Evolutionary conservation across 768 basidiomycete genomes (phyloP).

Genomic region (Suillus sp.): DNA sequence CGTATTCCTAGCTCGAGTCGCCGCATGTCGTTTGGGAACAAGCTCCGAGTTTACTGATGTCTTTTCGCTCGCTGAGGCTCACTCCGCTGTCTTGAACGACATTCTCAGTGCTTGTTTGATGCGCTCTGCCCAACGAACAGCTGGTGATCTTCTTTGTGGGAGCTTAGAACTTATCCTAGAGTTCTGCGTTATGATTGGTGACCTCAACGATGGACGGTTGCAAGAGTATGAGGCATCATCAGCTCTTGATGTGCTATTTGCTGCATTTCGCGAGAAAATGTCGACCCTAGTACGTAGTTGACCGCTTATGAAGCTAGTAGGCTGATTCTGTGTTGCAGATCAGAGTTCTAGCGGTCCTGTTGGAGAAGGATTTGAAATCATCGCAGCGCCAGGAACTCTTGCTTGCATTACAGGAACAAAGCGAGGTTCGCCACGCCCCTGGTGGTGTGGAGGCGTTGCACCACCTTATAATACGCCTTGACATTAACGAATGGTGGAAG

Average conservation of each 20-base stretch:
- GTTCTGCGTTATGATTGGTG: slow-evolving; percentile 65
- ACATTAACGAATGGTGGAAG: slow-evolving; percentile 62
- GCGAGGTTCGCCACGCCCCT: slow-evolving; percentile 39
- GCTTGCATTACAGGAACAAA: slow-evolving; percentile 26
- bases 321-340: slow-evolving; percentile 40
- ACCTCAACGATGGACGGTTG: slow-evolving; percentile 52
- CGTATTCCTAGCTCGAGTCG: slow-evolving; percentile 53
- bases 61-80: slow-evolving; percentile 67
- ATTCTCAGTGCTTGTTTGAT: slow-evolving; percentile 77
- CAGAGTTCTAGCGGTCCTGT: slow-evolving; percentile 53
- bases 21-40: slow-evolving; percentile 30
- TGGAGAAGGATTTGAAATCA: slow-evolving; percentile 50
- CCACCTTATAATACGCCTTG: slow-evolving; percentile 55
- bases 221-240: slow-evolving; percentile 68
- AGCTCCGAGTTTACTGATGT: slow-evolving; percentile 59
- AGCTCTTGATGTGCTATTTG: slow-evolving; percentile 53
- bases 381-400: slow-evolving; percentile 21
- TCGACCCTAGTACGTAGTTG: slow-evolving; percentile 51
- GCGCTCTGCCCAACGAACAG: slow-evolving; percentile 64
- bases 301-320: not conserved
- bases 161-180: slow-evolving; percentile 68
- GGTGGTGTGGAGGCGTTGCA: slow-evolving; percentile 58
- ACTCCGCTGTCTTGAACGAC: slow-evolving; percentile 70
- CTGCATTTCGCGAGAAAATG: slow-evolving; percentile 58
- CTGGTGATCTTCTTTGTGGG: slow-evolving; percentile 64